A percentile compares a stretch with the other conserved stretches of the same genome.
phyloP scores from a whole-genome alignment of 2,329 filamentous ascomycete species.

The Esteya vermicola region DNA sequence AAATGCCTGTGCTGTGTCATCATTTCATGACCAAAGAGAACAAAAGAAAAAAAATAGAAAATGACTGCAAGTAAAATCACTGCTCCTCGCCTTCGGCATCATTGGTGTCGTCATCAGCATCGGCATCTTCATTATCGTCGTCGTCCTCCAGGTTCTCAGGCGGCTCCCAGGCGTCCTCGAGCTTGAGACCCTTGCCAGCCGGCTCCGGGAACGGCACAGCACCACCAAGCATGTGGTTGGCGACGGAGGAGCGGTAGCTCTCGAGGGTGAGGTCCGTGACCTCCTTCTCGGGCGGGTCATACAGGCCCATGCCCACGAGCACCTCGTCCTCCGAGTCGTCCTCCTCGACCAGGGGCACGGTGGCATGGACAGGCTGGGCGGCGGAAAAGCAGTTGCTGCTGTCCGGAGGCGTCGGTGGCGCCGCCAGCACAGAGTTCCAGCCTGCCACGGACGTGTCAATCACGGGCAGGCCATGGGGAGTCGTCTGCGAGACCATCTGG shows the following conservation, averaged over 20 bases:
- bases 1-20: no score
- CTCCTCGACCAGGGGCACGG: constrained; percentile 36
- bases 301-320: constrained; percentile 69
- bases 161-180: constrained; percentile 68
- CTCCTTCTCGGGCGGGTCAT: constrained; percentile 52
- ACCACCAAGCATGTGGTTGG: constrained; percentile 38
- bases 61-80: neutral
- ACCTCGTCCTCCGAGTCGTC: constrained; percentile 51
- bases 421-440: constrained; percentile 13
- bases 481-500: neutral
- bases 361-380: constrained; percentile 31
- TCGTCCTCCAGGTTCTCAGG: constrained; percentile 48
- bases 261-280: constrained; percentile 34
- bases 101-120: constrained; percentile 11
- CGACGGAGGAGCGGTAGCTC: constrained; percentile 40
- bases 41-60: neutral
- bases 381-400: constrained; percentile 36
- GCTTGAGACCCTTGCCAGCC: constrained; percentile 59
- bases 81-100: neutral
- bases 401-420: constrained; percentile 43
- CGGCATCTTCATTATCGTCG: constrained; percentile 31
- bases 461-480: neutral
- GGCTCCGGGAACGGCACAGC: constrained; percentile 29
- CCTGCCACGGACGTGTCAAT: neutral
- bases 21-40: neutral